phyloP scores from a whole-genome alignment of 2,329 filamentous ascomycete species.

The Sarocladium strictum region DNA sequence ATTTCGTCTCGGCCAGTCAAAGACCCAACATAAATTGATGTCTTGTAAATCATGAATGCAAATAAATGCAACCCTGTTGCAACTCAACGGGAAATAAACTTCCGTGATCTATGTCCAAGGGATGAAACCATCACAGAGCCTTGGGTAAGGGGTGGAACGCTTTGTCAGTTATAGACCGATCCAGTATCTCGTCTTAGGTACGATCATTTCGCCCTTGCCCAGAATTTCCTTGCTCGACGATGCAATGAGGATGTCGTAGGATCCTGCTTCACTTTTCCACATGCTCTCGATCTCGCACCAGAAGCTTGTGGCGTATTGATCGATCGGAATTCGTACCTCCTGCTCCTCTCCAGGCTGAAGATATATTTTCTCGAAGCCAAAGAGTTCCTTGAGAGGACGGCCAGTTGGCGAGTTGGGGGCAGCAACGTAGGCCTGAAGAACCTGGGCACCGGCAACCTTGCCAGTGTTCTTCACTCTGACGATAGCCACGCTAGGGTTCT shows the following conservation, averaged over 20 bases:
- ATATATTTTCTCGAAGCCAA: conserved; percentile 53
- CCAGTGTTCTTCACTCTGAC: conserved; percentile 12
- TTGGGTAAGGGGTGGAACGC: neutral
- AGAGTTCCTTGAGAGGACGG: conserved; percentile 46
- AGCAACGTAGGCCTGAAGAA: conserved; percentile 13
- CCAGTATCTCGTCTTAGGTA: conserved; percentile 7
- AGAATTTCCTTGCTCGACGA: conserved; percentile 8
- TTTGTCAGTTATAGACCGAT: conserved; percentile 3
- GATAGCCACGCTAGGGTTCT: conserved; percentile 3
- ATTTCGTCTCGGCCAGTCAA: neutral
- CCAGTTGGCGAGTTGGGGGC: conserved; percentile 7
- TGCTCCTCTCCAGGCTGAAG: conserved; percentile 48
- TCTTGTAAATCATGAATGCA: neutral
- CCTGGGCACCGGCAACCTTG: conserved; percentile 11
- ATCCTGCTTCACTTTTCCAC: conserved; percentile 11
- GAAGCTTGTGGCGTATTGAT: conserved; percentile 56
- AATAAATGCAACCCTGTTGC: neutral
- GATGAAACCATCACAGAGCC: no score
- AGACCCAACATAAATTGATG: neutral
- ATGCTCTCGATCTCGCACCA: conserved; percentile 49
- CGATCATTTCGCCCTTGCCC: conserved; percentile 5
- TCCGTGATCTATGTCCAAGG: neutral
- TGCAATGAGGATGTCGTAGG: conserved; percentile 13
- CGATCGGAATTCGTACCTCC: conserved; percentile 41
- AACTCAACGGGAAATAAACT: neutral